Base-by-base conservation (phyloP, 192 early-diverging fungal genomes). In the Chytriomyces confervae region DNA sequence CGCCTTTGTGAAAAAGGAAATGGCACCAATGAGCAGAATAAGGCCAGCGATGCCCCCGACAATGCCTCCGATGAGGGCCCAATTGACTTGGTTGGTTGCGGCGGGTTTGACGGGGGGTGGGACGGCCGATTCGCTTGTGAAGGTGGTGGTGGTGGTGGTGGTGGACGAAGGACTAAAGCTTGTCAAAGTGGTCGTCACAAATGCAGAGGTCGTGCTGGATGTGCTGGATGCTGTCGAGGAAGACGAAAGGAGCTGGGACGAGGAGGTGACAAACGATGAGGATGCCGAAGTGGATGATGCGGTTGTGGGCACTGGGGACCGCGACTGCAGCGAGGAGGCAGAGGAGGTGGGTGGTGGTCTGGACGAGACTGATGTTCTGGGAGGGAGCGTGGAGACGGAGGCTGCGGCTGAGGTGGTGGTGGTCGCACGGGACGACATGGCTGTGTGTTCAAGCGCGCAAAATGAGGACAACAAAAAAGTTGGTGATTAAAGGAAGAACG, bases 1-100 rank as follows among this genome's bases (percentile, higher is more conserved):
- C 18, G 72, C 61, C 61, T 74, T 74, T 9, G 61, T 61, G 61
- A 61, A 74, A 29, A n/a, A 74, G 16, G 72, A 74, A 44, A 74
- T 74, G 20, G 27, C 9, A 3, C 72, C 72, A 62, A 74, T 63
- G 27, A 74, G 11, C 2, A 74, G 36, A 61, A 74, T 74, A 11
- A 36, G 20, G 36, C 24, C 72, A 3, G 48, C 72, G 18, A 74
- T 44, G 29, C 72, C 72, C 18, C 72, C 72, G 10, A 20, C 72
- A 23, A 74, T 45, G 51, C 72, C 72, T 13, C 60, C 72, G 45
- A 57, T 57, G 16, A 57, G 13, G 1, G 16, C 53, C 53, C 53
- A 57, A 36, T 36, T 36, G 36, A 36, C 36, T 36, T n/a, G 7
- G 50, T 24, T 13, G 67, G n/a, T 8, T 45, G 46, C 18, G n/a